Conservation (phyloP, 1,284 basidiomycete genomes). For the Salmacisia buchloeana region DNA sequence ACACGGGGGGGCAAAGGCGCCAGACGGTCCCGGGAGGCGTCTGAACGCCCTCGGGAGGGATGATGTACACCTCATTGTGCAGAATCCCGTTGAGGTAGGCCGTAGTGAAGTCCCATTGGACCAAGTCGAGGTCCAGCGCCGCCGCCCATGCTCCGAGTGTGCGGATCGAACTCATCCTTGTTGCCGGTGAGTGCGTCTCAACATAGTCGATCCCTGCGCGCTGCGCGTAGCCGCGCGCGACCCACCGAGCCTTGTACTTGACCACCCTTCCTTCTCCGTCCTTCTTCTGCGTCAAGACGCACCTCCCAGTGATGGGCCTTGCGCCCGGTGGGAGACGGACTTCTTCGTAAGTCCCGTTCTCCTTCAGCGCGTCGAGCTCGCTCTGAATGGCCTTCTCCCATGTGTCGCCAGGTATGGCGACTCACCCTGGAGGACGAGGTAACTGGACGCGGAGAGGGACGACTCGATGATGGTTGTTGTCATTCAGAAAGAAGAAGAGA, state of each 20-base stretch:
- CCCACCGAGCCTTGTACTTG: conserved; percentile 52
- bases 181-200: conserved; percentile 53
- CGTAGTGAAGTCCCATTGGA: conserved; percentile 53
- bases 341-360: conserved; percentile 39
- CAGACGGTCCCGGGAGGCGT: no score
- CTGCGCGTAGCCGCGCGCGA: conserved; percentile 55
- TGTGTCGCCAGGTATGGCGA: conserved; percentile 35
- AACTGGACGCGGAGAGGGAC: no score
- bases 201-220: conserved; percentile 53
- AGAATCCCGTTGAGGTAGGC: conserved; percentile 51
- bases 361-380: conserved; percentile 38
- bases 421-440: no score
- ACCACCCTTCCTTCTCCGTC: conserved; percentile 45
- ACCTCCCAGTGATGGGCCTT: conserved; percentile 47
- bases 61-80: conserved; percentile 53
- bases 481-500: no score
- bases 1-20: no score
- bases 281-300: conserved; percentile 52
- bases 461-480: no score
- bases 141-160: conserved; percentile 52
- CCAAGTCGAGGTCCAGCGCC: conserved; percentile 42
- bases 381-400: conserved; percentile 47
- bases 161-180: conserved; percentile 48
- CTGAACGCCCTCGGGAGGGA: conserved; percentile 41
- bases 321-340: conserved; percentile 24